These are phyloP conservation scores for Phyllostachys edulis DNA, from an alignment of 176 grass and related monocot species.

Conservation along the genomic window DNA sequence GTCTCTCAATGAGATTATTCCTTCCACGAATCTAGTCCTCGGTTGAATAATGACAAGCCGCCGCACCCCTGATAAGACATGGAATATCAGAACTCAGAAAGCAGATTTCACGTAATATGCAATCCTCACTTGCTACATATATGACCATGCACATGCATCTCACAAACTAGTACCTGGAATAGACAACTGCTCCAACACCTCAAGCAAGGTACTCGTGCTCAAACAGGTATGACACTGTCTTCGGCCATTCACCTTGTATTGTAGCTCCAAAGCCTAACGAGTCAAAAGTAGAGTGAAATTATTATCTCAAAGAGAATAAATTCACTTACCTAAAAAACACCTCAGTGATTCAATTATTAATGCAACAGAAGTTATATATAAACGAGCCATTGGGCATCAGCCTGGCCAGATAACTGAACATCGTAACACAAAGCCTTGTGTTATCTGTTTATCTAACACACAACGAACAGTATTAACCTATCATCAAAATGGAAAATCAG, in stretches of 20 bases:
- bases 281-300: not conserved
- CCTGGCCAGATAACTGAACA: not conserved
- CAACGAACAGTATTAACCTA: not conserved
- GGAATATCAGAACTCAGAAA: not conserved
- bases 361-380: not conserved
- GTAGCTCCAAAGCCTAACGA: constrained; percentile 55
- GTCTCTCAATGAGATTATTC: constrained; percentile 69
- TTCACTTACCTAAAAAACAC: not conserved
- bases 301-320: constrained; percentile 13
- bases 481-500: constrained; percentile 8
- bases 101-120: not conserved
- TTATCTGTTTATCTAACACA: not conserved
- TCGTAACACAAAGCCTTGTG: not conserved
- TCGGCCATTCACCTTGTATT: constrained; percentile 59
- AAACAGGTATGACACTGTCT: constrained; percentile 53
- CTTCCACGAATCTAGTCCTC: constrained; percentile 55
- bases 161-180: constrained; percentile 54
- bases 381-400: not conserved
- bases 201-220: constrained; percentile 47
- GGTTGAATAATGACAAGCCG: constrained; percentile 54
- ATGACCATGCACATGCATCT: not conserved
- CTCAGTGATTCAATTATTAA: not conserved
- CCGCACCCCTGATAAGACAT: constrained; percentile 44
- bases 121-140: not conserved
- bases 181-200: constrained; percentile 53